Evolutionary conservation across 2,329 filamentous ascomycete genomes (phyloP).

Genomic region (Fusarium temperatum): DNA sequence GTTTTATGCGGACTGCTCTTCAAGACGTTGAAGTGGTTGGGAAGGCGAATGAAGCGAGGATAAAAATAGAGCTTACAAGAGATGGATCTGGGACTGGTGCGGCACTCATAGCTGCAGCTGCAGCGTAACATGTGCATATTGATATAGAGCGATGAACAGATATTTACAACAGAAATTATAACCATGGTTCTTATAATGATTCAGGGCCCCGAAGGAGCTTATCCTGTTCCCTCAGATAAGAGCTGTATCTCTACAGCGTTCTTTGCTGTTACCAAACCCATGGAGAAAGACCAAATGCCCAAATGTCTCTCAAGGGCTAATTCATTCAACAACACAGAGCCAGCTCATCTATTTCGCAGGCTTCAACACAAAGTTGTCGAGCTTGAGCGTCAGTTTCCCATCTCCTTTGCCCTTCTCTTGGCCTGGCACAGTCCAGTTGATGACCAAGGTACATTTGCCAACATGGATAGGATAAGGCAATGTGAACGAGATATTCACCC

Average conservation of each 20-base stretch:
- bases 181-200: too few species aligned
- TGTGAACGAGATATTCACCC: not conserved
- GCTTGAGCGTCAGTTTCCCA: not conserved
- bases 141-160: not conserved
- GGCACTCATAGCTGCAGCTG: slow-evolving; percentile 6
- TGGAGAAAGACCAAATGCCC: rapidly evolving
- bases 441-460: not conserved
- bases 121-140: not conserved
- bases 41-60: not conserved
- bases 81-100: slow-evolving; percentile 8
- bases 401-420: not conserved
- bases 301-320: rapidly evolving
- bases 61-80: slow-evolving; percentile 14
- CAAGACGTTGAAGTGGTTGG: not conserved
- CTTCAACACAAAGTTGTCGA: not conserved
- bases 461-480: not conserved
- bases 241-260: not conserved
- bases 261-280: not conserved
- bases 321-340: too few species aligned
- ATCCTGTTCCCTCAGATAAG: not conserved
- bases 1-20: not conserved
- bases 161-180: not conserved
- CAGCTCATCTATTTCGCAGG: not conserved
- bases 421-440: not conserved
- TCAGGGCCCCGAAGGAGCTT: too few species aligned